phyloP scores from a whole-genome alignment of 2,329 filamentous ascomycete species.

The Penicillium palitans region DNA sequence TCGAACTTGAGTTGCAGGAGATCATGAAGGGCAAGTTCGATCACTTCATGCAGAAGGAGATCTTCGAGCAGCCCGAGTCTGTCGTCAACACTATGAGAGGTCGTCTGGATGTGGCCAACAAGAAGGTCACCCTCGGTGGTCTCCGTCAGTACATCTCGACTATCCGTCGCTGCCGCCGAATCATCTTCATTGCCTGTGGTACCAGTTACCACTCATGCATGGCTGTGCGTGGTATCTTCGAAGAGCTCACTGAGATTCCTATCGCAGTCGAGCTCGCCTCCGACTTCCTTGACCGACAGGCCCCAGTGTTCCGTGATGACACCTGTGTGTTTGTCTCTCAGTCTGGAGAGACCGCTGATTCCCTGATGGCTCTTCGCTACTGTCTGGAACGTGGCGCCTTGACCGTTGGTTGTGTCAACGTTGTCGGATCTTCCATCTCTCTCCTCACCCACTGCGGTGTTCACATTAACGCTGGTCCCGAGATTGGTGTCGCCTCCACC shows the following conservation, averaged over 20 bases:
- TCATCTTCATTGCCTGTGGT: slow-evolving; percentile 99
- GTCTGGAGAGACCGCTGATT: slow-evolving; percentile 97
- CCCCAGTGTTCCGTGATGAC: slow-evolving; percentile 98
- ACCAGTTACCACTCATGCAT: slow-evolving; percentile 99
- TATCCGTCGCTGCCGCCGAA: slow-evolving; percentile 91
- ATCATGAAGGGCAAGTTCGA: slow-evolving; percentile 99
- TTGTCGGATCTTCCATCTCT: slow-evolving; percentile 97
- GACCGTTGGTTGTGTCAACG: slow-evolving; percentile 98
- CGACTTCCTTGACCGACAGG: slow-evolving; percentile 94
- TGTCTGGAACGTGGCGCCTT: slow-evolving; percentile 96
- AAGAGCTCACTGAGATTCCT: slow-evolving; percentile 96
- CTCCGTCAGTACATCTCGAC: slow-evolving; percentile 94
- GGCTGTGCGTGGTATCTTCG: slow-evolving; percentile 96
- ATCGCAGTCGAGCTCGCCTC: slow-evolving; percentile 96
- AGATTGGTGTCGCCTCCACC: slow-evolving; percentile 98
- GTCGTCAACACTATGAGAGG: slow-evolving; percentile 99
- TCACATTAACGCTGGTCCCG: slow-evolving; percentile 97
- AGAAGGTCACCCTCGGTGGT: slow-evolving; percentile 92
- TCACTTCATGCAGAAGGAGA: slow-evolving; percentile 99
- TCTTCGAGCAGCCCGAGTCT: slow-evolving; percentile 99
- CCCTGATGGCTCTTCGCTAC: slow-evolving; percentile 93
- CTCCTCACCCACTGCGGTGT: slow-evolving; percentile 99
- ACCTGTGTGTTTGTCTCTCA: slow-evolving; percentile 99
- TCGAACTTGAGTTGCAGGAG: slow-evolving; percentile 98
- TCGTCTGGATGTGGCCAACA: slow-evolving; percentile 89